Evolutionary conservation across 2,329 filamentous ascomycete species (phyloP), one percentile per base, ranked within the genome.

Genomic region (Fusarium chuoi): DNA sequence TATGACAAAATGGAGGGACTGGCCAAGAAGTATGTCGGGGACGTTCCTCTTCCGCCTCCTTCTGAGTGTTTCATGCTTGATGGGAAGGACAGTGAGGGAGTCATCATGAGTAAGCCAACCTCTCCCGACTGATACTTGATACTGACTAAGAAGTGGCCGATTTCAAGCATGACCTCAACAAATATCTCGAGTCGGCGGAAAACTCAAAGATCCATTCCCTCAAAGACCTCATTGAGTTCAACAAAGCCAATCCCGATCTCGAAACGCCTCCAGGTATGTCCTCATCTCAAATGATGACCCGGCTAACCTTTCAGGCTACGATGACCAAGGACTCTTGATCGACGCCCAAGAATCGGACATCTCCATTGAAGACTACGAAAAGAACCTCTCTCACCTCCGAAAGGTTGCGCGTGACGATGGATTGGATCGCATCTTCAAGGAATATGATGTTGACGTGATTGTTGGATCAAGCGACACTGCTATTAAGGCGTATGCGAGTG

Each of bases 281-380:
- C 3, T 15, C 48, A 0, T 36, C 48, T 20, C 6, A 18, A 20
- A 0, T 7, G 3, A 20, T 11, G n/a, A 52, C 17, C 22, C 0
- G 0, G 17, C 48, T 52, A 20, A 52, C 8, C 3, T 26, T 3
- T 20, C 48, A 52, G 48, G 36, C 14, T 39, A 41, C 14, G 22
- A 28, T 41, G 36, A 30, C 20, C 36, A 41, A 6, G 22, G 33
- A n/a, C 52, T 55, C 18, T 55, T 39, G 20, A 42, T 14, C 2
- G 24, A 41, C 3, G 35, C 52, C 0, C 14, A 55, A 42, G 52
- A 55, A n/a, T 41, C 14, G 6, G 18, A 24, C n/a, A 3, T 12
- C 3, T 28, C 26, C 1, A 7, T 2, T 3, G 20, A 42, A 30
- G 52, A 41, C 7, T 55, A 55, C 26, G 36, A 55, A 4, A 52